These are phyloP conservation scores for Crithidia bombi DNA, from an alignment of 208 protist genomes.

Conservation along the genomic window DNA sequence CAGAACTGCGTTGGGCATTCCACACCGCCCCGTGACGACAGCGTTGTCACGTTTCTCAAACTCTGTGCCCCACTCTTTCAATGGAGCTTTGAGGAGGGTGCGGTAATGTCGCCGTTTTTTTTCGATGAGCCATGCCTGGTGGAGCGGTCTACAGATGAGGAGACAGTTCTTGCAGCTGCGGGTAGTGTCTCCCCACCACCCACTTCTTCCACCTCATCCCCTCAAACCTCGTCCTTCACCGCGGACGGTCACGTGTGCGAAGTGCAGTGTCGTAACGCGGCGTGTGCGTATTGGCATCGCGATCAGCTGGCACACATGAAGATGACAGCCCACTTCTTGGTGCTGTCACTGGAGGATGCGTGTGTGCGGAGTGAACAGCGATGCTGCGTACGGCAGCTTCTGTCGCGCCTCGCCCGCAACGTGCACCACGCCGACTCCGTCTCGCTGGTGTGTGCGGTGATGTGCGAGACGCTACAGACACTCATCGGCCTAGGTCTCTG, in stretches of 20 bases:
- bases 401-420: conserved; percentile 11
- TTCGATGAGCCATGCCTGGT: conserved; percentile 78
- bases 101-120: conserved; percentile 38
- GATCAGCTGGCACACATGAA: conserved; percentile 64
- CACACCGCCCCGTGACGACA: neutral
- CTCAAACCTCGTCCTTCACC: neutral
- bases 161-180: neutral
- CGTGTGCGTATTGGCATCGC: conserved; percentile 72
- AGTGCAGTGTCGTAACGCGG: conserved; percentile 40
- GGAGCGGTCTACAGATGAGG: conserved; percentile 28
- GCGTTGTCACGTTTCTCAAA: conserved; percentile 41
- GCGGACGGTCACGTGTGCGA: neutral
- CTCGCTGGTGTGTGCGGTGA: conserved; percentile 27
- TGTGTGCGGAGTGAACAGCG: conserved; percentile 25
- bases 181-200: neutral
- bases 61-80: conserved; percentile 57
- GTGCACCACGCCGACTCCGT: conserved; percentile 21
- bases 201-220: neutral
- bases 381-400: conserved; percentile 32
- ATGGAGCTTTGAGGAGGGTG: conserved; percentile 23
- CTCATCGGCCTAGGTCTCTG: conserved; percentile 30
- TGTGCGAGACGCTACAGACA: conserved; percentile 27
- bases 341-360: neutral
- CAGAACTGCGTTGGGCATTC: neutral
- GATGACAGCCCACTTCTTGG: conserved; percentile 13